Evolutionary conservation across 78 protist genomes (phyloP).

Genomic region (Dictyostelium discoideum): dicty_2.7 NC_007089.4:2976001-2976500

Average conservation of each 20-base stretch:
- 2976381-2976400: no score
- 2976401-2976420: no score
- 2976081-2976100: neutral
- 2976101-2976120: neutral
- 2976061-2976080: neutral
- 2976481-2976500: no score
- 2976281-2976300: neutral
- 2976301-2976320: neutral
- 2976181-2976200: neutral
- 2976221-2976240: neutral
- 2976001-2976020: neutral
- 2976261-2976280: neutral
- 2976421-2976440: no score
- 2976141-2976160: neutral
- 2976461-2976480: no score
- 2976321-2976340: neutral
- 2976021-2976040: neutral
- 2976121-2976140: neutral
- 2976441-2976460: no score
- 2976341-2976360: no score
- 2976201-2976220: neutral
- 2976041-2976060: neutral
- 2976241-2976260: neutral
- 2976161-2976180: neutral
- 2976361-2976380: no score